Evolutionary conservation across 1,284 basidiomycete genomes (phyloP).

Genomic region (Mycena sp.): DNA sequence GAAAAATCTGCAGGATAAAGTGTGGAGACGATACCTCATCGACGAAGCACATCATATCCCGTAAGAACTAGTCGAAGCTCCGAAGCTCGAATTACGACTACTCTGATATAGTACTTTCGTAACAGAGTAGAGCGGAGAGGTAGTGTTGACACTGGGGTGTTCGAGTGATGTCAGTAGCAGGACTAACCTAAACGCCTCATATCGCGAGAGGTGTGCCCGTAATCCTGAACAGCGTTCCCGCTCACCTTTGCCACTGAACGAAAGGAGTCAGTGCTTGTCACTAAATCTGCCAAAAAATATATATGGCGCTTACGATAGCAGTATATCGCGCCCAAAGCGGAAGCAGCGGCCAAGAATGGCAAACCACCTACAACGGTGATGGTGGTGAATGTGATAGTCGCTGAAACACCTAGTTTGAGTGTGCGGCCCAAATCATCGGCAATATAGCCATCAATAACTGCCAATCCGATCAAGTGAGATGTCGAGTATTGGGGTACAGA

Average conservation of each 20-base stretch:
- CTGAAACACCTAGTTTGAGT: conserved; percentile 5
- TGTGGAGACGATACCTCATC: conserved; percentile 57
- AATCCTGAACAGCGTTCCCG: conserved; percentile 57
- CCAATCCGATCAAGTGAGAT: not conserved
- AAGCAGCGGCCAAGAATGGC: not conserved
- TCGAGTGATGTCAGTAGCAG: not conserved
- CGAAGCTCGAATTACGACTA: conserved; percentile 91
- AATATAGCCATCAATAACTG: conserved; percentile 17
- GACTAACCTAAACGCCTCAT: conserved; percentile 82
- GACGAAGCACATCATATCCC: conserved; percentile 85
- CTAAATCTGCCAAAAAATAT: not conserved
- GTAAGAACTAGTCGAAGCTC: conserved; percentile 86
- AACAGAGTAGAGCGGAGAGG: conserved; percentile 92
- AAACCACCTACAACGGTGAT: conserved; percentile 10
- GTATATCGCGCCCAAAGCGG: conserved; percentile 2
- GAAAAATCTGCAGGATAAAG: conserved; percentile 77
- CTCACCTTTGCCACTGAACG: conserved; percentile 1
- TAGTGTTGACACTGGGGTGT: not conserved
- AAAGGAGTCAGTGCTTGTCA: not conserved
- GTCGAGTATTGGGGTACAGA: not conserved
- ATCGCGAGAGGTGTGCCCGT: conserved; percentile 88
- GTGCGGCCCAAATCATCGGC: conserved; percentile 16
- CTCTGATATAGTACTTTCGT: conserved; percentile 90
- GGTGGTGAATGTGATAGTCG: not conserved
- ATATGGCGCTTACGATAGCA: conserved; percentile 4